Base-by-base conservation (phyloP, 306 rosid species). In the Dalbergia cochinchinensis region DNA sequence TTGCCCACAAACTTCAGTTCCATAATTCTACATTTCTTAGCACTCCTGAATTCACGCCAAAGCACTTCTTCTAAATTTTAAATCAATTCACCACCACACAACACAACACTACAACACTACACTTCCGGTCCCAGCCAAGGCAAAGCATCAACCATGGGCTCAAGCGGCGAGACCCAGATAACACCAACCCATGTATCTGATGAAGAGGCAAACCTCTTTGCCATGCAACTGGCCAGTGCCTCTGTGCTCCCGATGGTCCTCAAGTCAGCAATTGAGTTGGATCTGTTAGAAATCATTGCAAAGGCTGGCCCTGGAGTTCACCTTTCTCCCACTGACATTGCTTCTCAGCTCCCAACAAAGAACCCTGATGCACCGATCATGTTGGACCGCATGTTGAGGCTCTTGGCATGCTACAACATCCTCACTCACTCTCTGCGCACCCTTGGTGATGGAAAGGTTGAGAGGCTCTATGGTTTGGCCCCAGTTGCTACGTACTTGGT, bases 151-250 rank as follows among this genome's bases (percentile, higher is more conserved):
- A 51, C 72, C 33, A 91, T 94, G 98, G 93, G 92, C 80, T 89
- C 98, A 31, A 63, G 66, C 0, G 83, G 78, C 0, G 96, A 94
- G 76, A 90, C 94, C 15, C 97, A 94, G 76, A 90, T 89, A 18
- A 90, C 97, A 1, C 96, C 97, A 20, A 91, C 92, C 45, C 84
- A 83, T 6, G 90, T 92, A 4, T 81, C 89, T 1, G 98, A 95
- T 11, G 99, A 92, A 66, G 99, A 95, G 70, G 93, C 98, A 3
- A 87, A 85, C 65, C 96, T 93, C 4, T 95, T 92, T 19, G 99
- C 98, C 0, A 93, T 95, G 99, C 99, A 95, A 42, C 54, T 95
- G 3, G 94, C 93, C 11, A 89, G 92, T 69, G 99, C 96, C 39
- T 90, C 99, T 3, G 98, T 93, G 0, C 88, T 89, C 0, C 97